Conservation (phyloP, 208 protist genomes). For the Perkinsela sp. region DNA sequence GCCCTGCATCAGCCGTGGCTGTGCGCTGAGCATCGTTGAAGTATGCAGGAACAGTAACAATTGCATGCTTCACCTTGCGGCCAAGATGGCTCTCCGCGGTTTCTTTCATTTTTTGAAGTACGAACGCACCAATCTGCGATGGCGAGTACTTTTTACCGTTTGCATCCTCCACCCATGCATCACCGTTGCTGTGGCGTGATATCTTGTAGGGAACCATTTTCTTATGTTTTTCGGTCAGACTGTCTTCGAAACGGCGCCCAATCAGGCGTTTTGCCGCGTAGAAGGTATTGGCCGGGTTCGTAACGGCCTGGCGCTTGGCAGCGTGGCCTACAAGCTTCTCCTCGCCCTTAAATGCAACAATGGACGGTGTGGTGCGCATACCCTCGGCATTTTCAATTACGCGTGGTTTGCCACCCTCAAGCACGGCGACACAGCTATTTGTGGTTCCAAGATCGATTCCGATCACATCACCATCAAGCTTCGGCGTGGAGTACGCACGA, state of each 20-base stretch:
- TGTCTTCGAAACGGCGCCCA: constrained; percentile 13
- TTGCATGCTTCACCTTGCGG: constrained; percentile 56
- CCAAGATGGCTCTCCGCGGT: constrained; percentile 74
- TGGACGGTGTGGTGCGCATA: constrained; percentile 46
- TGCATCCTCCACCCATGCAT: constrained; percentile 72
- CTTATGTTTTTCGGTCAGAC: constrained; percentile 20
- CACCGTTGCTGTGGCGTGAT: constrained; percentile 59
- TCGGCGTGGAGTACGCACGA: too few species aligned
- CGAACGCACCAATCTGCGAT: constrained; percentile 49
- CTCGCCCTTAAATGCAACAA: constrained; percentile 37
- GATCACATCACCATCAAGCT: constrained; percentile 43
- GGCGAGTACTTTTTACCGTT: constrained; percentile 34
- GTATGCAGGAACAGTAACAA: constrained; percentile 95
- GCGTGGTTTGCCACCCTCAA: constrained; percentile 13
- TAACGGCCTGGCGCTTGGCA: constrained; percentile 24
- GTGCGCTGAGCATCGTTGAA: constrained; percentile 97
- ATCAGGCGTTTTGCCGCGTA: constrained; percentile 58
- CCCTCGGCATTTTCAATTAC: constrained; percentile 37
- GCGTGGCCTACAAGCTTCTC: constrained; percentile 24
- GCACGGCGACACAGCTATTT: constrained; percentile 25
- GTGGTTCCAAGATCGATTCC: constrained; percentile 52
- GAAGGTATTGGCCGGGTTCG: constrained; percentile 36
- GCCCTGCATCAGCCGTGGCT: constrained; percentile 94
- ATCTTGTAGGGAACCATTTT: constrained; percentile 84
- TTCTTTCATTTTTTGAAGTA: constrained; percentile 73